Evolutionary conservation across 75 land plant species (phyloP).

Genomic region (Cupressus sempervirens): DNA sequence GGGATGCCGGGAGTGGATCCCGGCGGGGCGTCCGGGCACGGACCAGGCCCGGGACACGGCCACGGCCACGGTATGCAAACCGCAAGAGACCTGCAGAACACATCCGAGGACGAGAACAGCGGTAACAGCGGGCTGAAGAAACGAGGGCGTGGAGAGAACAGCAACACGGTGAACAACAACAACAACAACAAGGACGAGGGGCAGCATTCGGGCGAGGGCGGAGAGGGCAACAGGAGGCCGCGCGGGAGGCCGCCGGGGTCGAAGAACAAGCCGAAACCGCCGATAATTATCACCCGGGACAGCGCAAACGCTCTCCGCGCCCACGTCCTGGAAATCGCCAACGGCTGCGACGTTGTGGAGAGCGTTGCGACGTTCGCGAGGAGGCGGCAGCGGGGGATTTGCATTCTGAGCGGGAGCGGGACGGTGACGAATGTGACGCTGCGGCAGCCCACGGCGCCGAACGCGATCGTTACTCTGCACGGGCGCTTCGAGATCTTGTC

Average conservation of each 20-base stretch:
- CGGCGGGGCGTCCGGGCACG: constrained; percentile 18
- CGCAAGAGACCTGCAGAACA: constrained; percentile 14
- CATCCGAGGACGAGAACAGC: constrained; percentile 8
- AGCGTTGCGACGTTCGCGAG: constrained; percentile 41
- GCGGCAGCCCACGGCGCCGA: constrained; percentile 46
- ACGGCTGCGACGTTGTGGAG: constrained; percentile 47
- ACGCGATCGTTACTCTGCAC: constrained; percentile 43
- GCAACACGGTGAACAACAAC: background rate
- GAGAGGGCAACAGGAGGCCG: constrained; percentile 18
- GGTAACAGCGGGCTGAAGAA: constrained; percentile 3
- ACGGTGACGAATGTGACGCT: constrained; percentile 50
- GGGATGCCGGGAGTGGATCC: constrained; percentile 25
- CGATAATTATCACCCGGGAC: constrained; percentile 48
- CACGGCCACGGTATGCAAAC: background rate
- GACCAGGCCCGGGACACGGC: constrained; percentile 19
- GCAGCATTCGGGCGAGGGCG: background rate
- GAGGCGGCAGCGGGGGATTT: constrained; percentile 44
- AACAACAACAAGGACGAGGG: background rate
- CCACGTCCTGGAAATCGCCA: constrained; percentile 43
- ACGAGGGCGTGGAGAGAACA: background rate
- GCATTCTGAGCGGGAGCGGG: constrained; percentile 46
- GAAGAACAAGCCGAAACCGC: constrained; percentile 58
- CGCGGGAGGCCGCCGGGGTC: constrained; percentile 53
- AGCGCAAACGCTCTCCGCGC: constrained; percentile 45
- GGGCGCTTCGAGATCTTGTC: constrained; percentile 57